These are phyloP conservation scores for Chenopodium quinoa DNA, from an alignment of 148 eudicot genomes.

Conservation along the genomic window DNA sequence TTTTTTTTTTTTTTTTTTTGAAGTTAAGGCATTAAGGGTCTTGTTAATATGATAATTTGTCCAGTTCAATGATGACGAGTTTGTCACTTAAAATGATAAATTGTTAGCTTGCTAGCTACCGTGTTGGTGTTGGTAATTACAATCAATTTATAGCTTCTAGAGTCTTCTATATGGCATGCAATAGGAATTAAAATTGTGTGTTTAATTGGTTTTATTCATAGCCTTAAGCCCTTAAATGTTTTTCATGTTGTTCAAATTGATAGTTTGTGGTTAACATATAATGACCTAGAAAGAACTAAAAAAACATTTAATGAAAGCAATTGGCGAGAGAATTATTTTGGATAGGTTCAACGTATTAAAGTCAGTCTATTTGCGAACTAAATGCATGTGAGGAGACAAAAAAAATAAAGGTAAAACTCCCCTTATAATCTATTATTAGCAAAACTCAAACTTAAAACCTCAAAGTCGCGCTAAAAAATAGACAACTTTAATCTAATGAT, in stretches of 20 bases:
- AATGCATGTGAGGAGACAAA: not conserved
- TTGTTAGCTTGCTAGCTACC: not conserved
- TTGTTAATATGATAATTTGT: no score
- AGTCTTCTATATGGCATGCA: not conserved
- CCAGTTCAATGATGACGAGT: not conserved
- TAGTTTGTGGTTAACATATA: no score
- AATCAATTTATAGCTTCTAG: not conserved
- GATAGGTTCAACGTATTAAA: no score
- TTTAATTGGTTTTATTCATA: not conserved
- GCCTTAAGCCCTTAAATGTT: not conserved
- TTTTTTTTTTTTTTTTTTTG: no score
- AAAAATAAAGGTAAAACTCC: not conserved
- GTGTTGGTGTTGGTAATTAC: not conserved
- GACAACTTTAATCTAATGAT: no score
- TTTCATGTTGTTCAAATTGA: not conserved
- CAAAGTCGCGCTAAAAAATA: no score
- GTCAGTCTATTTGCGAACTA: not conserved
- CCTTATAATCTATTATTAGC: not conserved
- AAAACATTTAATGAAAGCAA: not conserved
- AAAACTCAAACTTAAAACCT: not conserved
- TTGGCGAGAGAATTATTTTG: not conserved
- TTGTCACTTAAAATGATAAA: not conserved
- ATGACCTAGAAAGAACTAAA: not conserved
- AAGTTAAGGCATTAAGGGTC: no score
- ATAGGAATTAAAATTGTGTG: not conserved